phyloP scores from a whole-genome alignment of 768 basidiomycete genomes.

The Boletus pseudopeckii region DNA sequence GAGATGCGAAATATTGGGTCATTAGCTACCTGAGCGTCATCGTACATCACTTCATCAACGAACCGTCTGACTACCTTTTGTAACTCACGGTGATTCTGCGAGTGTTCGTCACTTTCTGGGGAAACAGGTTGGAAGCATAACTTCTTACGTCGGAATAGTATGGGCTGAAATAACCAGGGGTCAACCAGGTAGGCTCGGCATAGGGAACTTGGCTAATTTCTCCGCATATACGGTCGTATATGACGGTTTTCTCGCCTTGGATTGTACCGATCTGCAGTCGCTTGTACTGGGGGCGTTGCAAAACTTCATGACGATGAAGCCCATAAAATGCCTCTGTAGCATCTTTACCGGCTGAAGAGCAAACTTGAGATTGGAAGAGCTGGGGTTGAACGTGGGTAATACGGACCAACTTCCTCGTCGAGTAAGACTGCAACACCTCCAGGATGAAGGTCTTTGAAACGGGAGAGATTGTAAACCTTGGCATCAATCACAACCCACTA shows the following conservation, averaged over 20 bases:
- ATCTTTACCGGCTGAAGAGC: slow-evolving; percentile 68
- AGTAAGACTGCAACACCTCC: slow-evolving; percentile 78
- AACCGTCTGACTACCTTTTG: slow-evolving; percentile 54
- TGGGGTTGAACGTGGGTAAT: not conserved
- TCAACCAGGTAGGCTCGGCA: slow-evolving; percentile 84
- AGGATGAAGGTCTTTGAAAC: slow-evolving; percentile 79
- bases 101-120: slow-evolving; percentile 6
- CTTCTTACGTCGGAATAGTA: slow-evolving; percentile 64
- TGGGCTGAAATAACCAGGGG: slow-evolving; percentile 61
- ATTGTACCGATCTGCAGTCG: slow-evolving; percentile 75
- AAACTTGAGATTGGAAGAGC: not conserved
- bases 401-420: slow-evolving; percentile 71
- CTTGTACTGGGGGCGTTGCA: slow-evolving; percentile 68
- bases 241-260: slow-evolving; percentile 54
- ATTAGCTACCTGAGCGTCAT: slow-evolving; percentile 33
- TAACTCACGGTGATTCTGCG: slow-evolving; percentile 46
- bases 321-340: slow-evolving; percentile 86
- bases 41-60: slow-evolving; percentile 62
- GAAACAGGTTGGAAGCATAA: not conserved
- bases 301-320: slow-evolving; percentile 83
- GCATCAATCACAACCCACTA: slow-evolving; percentile 87
- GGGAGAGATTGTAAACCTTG: slow-evolving; percentile 79
- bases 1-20: slow-evolving; percentile 10
- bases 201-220: slow-evolving; percentile 76
- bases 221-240: slow-evolving; percentile 50